phyloP scores from a whole-genome alignment of 2,329 filamentous ascomycete genomes.

The Gaeumannomyces tritici region DNA sequence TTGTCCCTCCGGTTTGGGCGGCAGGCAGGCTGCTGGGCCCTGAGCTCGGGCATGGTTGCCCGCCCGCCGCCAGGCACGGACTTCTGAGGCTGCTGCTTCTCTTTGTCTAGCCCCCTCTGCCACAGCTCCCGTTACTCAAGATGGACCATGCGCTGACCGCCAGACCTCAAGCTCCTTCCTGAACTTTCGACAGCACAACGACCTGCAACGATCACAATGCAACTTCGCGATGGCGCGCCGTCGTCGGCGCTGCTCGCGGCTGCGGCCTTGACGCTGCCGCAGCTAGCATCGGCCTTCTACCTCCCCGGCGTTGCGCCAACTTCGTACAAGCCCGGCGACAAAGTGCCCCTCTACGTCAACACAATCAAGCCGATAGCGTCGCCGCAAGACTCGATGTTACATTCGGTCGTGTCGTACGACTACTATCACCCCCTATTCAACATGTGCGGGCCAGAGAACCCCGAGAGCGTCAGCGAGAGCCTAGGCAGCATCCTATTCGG shows the following conservation, averaged over 20 bases:
- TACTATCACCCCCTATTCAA: slow-evolving; percentile 86
- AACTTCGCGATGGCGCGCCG: slow-evolving; percentile 32
- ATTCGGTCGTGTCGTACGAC: slow-evolving; percentile 91
- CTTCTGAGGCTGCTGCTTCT: neutral
- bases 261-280: slow-evolving; percentile 39
- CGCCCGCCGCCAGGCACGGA: too few species aligned
- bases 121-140: neutral
- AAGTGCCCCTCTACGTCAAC: slow-evolving; percentile 86
- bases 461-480: slow-evolving; percentile 75
- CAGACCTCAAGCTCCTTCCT: neutral
- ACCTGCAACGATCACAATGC: slow-evolving; percentile 28
- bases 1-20: too few species aligned
- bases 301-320: slow-evolving; percentile 92
- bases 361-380: slow-evolving; percentile 79
- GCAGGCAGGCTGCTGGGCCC: too few species aligned
- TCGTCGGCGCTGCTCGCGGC: slow-evolving; percentile 38
- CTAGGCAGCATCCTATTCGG: slow-evolving; percentile 95
- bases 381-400: slow-evolving; percentile 66
- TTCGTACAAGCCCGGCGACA: slow-evolving; percentile 72
- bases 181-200: neutral
- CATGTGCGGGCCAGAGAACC: slow-evolving; percentile 73
- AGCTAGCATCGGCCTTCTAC: slow-evolving; percentile 70
- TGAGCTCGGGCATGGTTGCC: neutral
- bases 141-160: neutral
- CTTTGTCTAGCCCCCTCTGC: too few species aligned